Evolutionary conservation across 495 filamentous ascomycete species (phyloP), one percentile per base, ranked within the genome.

Genomic region (Cercophora sp.): DNA sequence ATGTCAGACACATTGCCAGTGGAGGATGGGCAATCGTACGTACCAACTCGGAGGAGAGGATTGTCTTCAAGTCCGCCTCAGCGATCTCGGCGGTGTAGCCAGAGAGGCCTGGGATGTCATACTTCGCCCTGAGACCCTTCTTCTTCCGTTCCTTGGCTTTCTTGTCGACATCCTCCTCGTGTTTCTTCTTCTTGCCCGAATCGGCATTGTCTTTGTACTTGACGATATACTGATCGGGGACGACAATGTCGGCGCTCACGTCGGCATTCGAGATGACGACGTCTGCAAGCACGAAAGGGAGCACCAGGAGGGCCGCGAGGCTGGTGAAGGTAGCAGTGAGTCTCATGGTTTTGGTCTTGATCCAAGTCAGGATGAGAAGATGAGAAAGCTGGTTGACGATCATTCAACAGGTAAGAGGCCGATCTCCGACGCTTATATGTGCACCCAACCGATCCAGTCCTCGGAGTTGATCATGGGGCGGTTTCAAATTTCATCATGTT

Each of bases 221-320:
- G 51, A 63, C 45, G 22, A 63, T 63, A 51, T 57, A 63, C 35
- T 36, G 54, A 40, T 63, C 57, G 0, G 54, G 51, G 9, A 60
- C 32, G 2, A 60, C 43, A 4, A 52, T 13, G 2, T 51, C 51
- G 5, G 19, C 40, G n/a, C 22, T 19, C 8, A 60, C 25, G 8
- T 35, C 51, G 5, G 42, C 22, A 29, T 63, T 59, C 15, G 23
- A 31, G 47, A 60, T 52, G 1, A 31, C 41, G 0, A 47, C 57
- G 22, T 39, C 52, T 19, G 52, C 57, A 11, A 59, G 26, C 3
- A 35, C 57, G 1, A 59, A 40, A 3, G 51, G 35, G 9, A 49
- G 2, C 5, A 35, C 27, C 9, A 56, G 4, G 11, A 45, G 39
- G 51, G 54, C 32, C n/a, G 39, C 31, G 29, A 62, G 29, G 45